A percentile compares a stretch with the other conserved stretches of the same genome.
Conservation (phyloP, 345 rosid genomes). For the Orychophragmus violaceus region DNA sequence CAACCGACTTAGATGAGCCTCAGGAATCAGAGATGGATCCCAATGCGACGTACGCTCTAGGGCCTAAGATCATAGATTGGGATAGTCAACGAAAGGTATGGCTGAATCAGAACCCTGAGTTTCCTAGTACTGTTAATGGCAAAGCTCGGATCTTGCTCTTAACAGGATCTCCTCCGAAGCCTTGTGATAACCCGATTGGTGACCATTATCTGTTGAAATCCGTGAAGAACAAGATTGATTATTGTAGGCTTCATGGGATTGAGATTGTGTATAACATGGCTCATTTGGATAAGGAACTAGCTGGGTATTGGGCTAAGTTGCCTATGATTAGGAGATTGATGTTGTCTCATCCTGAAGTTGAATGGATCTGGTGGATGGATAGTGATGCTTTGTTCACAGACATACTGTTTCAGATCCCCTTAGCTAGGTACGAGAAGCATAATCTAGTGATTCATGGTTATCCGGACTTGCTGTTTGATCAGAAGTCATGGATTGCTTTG, state of each 20-base stretch:
- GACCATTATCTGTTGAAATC: neutral
- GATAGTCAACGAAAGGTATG: neutral
- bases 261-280: neutral
- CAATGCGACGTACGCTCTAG: neutral
- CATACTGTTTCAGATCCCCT: neutral
- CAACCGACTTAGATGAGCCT: neutral
- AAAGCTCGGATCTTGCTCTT: neutral
- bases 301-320: neutral
- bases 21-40: neutral
- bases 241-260: neutral
- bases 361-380: neutral
- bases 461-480: neutral
- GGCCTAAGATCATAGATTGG: neutral
- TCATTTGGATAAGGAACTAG: neutral
- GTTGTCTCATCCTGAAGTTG: neutral
- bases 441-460: neutral
- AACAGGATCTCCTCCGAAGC: neutral
- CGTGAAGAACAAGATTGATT: neutral
- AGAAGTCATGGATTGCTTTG: neutral
- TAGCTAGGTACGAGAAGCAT: neutral
- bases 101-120: neutral
- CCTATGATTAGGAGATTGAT: neutral
- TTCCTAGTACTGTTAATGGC: neutral
- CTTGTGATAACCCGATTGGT: neutral
- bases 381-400: neutral